These are phyloP conservation scores for Acanthamoeba sp. DNA, from an alignment of 208 protist species.

Conservation along the genomic window DNA sequence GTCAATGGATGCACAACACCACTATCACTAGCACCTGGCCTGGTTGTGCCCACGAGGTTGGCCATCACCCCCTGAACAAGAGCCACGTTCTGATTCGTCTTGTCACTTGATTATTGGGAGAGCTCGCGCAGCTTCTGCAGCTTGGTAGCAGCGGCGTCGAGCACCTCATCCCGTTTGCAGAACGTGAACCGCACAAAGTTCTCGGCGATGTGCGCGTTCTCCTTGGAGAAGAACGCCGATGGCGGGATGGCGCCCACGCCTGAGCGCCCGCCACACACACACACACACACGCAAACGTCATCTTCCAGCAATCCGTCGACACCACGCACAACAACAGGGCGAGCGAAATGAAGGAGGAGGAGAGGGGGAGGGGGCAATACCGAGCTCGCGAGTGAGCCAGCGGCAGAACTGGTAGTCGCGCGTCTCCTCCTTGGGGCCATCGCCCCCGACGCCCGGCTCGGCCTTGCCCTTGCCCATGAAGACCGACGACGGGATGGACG, in stretches of 20 bases:
- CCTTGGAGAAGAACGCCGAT: conserved; percentile 90
- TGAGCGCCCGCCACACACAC: not conserved
- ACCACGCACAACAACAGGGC: not conserved
- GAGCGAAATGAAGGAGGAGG: not conserved
- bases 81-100: too few species aligned
- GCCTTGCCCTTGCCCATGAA: conserved; percentile 73
- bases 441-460: conserved; percentile 32
- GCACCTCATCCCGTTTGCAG: conserved; percentile 92
- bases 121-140: not conserved
- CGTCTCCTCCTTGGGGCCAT: conserved; percentile 53
- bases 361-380: not conserved
- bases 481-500: conserved; percentile 87
- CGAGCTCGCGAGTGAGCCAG: conserved; percentile 90
- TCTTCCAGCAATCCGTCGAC: not conserved
- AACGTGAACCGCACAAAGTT: conserved; percentile 93
- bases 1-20: too few species aligned
- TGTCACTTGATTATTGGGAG: not conserved
- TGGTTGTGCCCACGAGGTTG: too few species aligned
- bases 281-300: not conserved
- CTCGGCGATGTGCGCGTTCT: conserved; percentile 86
- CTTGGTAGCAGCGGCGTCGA: conserved; percentile 72
- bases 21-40: too few species aligned
- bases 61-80: too few species aligned
- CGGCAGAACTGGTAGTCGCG: conserved; percentile 93
- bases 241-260: conserved; percentile 93